These are phyloP conservation scores for Ascodesmis nigricans DNA, from an alignment of 495 filamentous ascomycete genomes.

Conservation along the genomic window DNA sequence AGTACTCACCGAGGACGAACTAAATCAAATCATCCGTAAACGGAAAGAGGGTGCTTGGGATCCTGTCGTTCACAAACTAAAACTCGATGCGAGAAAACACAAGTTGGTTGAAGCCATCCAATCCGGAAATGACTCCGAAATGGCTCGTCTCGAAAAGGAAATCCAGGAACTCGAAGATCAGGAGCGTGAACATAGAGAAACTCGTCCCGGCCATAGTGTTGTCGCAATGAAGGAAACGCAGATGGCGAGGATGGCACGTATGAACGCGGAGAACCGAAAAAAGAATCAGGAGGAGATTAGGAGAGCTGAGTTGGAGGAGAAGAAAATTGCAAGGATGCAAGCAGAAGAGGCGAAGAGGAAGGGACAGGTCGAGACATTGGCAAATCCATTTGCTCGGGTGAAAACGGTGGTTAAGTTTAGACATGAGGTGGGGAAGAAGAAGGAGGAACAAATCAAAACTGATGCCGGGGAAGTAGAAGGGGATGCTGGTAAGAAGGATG, in stretches of 20 bases:
- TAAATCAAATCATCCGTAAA: constrained; percentile 51
- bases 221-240: constrained; percentile 13
- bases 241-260: constrained; percentile 43
- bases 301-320: constrained; percentile 63
- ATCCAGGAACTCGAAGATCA: constrained; percentile 44
- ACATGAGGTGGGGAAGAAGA: constrained; percentile 4
- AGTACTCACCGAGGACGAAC: constrained; percentile 54
- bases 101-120: constrained; percentile 42
- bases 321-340: constrained; percentile 36
- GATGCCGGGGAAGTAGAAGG: constrained; percentile 9
- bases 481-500: constrained; percentile 3
- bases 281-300: constrained; percentile 62
- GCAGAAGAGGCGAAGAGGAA: constrained; percentile 19
- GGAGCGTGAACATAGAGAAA: constrained; percentile 44
- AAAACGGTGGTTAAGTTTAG: constrained; percentile 16
- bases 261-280: constrained; percentile 60
- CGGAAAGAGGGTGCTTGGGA: constrained; percentile 29
- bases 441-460: too few relatives aligned
- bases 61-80: constrained; percentile 33
- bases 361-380: constrained; percentile 27
- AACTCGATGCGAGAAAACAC: constrained; percentile 38
- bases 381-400: constrained; percentile 36
- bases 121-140: constrained; percentile 37
- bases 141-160: constrained; percentile 38
- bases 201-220: constrained; percentile 32